Evolutionary conservation across 2,329 filamentous ascomycete genomes (phyloP).

Genomic region (Biscogniauxia marginata): DNA sequence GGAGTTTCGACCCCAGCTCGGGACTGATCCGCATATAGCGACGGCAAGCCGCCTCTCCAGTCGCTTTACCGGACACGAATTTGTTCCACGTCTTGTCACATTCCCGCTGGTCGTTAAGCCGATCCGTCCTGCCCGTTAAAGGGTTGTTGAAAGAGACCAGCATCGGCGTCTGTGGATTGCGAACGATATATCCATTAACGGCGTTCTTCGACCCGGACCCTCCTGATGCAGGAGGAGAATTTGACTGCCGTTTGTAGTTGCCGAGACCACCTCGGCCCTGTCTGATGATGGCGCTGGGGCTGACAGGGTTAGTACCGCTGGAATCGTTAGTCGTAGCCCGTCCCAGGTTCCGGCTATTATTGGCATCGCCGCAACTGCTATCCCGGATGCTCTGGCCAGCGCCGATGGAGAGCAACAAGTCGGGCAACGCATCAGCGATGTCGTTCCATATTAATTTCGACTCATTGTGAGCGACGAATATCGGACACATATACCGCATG

Average conservation of each 20-base stretch:
- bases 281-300: constrained; percentile 24
- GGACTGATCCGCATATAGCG: constrained; percentile 32
- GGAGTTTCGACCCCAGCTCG: constrained; percentile 27
- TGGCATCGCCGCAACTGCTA: constrained; percentile 10
- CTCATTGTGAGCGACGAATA: constrained; percentile 29
- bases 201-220: constrained; percentile 7
- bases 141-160: constrained; percentile 31
- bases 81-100: constrained; percentile 26
- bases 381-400: constrained; percentile 31
- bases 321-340: constrained; percentile 23
- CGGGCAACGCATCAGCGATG: constrained; percentile 21
- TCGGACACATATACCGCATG: constrained; percentile 25
- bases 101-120: constrained; percentile 24
- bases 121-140: constrained; percentile 25
- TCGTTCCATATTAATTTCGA: constrained; percentile 30
- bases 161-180: constrained; percentile 31
- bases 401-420: constrained; percentile 32
- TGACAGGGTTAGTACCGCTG: constrained; percentile 2
- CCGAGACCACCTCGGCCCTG: constrained; percentile 31
- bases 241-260: constrained; percentile 29
- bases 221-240: constrained; percentile 2
- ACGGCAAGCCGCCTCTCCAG: constrained; percentile 17
- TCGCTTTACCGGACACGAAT: constrained; percentile 21
- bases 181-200: constrained; percentile 28
- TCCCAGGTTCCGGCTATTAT: constrained; percentile 11